A percentile compares a stretch with the other conserved stretches of the same genome.
phyloP scores from a whole-genome alignment of 2,329 filamentous ascomycete species.

The Arthrobotrys conoides region DNA sequence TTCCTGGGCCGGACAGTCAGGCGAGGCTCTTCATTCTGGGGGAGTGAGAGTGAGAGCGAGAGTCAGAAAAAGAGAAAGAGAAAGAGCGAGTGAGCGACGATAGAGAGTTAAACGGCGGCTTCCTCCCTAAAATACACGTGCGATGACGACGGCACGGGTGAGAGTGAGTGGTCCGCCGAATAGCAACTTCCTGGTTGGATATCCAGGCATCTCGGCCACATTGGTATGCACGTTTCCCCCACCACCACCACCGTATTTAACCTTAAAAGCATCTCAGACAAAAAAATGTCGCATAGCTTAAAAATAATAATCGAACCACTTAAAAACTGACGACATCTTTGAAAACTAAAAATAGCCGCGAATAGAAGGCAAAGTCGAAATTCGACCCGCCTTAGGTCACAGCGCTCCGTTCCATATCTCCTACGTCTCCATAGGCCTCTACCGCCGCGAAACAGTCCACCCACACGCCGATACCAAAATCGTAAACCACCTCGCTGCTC shows the following conservation, averaged over 20 bases:
- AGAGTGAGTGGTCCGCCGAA: conserved; percentile 97
- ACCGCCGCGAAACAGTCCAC: conserved; percentile 95
- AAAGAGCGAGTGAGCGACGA: conserved; percentile 1
- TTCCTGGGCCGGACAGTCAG: conserved; percentile 7
- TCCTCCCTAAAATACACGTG: conserved; percentile 37
- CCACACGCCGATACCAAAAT: conserved; percentile 94
- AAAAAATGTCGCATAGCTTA: conserved; percentile 3
- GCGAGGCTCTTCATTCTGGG: conserved; percentile 21
- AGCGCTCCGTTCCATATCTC: conserved; percentile 92
- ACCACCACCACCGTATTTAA: conserved; percentile 5
- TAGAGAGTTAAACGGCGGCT: conserved; percentile 11
- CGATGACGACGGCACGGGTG: conserved; percentile 76
- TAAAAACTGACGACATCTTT: neutral
- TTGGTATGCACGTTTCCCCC: conserved; percentile 75
- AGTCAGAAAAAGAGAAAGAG: neutral
- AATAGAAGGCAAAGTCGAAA: conserved; percentile 98
- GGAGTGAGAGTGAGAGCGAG: conserved; percentile 14
- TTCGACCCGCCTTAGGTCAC: conserved; percentile 85
- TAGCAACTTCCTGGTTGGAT: conserved; percentile 95
- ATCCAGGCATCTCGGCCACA: conserved; percentile 97
- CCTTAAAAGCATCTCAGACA: conserved; percentile 9
- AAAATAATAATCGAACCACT: neutral
- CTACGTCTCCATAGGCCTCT: conserved; percentile 92
- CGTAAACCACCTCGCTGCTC: conserved; percentile 90
- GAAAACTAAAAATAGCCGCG: conserved; percentile 76